Base-by-base conservation (phyloP, 2,329 filamentous ascomycete species). In the Hymenoscyphus salicellus region DNA sequence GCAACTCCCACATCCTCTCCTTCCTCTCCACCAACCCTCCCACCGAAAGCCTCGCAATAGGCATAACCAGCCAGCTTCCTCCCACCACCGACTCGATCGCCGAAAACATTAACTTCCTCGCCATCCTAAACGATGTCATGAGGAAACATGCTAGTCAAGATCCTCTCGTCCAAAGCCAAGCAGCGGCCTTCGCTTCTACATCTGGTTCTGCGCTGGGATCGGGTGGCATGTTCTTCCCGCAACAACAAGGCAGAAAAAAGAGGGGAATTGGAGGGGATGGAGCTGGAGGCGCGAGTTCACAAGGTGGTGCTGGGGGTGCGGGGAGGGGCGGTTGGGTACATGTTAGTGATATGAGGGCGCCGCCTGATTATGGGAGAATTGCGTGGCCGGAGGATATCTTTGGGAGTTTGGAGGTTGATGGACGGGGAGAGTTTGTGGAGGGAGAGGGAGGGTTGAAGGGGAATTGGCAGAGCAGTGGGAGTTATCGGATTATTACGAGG, bases 301-400 rank as follows among this genome's bases (percentile, higher is more conserved):
- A 87, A 72, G 85, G 86, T n/a, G 86, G 85, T 23, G 82, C 84
- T 0, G 86, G 86, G 0, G 85, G 86, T 10, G 85, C 78, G 1
- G 86, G 86, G 1, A 78, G 82, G 26, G 85, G 87, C 26, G 86
- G 88, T 1, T 85, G 85, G 77, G 81, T 90, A 20, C 88, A 90
- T 75, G 78, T 90, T 5, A 88, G 85, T 63, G 88, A 90, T 72
- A 72, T 79, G 61, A 78, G 88, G 61, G 88, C 88, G 60, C 86
- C 86, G 1, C 87, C 86, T 0, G 87, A 89, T 70, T 90, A 82
- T 79, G 87, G 87, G 17, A 77, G 88, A 61, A 89, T 90, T 72
- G 86, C 87, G 1, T 89, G 84, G 80, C 87, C 87, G 1, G 87
- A 90, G 71, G 87, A 90, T 71, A 90, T 90, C 43, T 78, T 90